Base-by-base conservation (phyloP, 345 rosid genomes). In the Punica granatum region DNA sequence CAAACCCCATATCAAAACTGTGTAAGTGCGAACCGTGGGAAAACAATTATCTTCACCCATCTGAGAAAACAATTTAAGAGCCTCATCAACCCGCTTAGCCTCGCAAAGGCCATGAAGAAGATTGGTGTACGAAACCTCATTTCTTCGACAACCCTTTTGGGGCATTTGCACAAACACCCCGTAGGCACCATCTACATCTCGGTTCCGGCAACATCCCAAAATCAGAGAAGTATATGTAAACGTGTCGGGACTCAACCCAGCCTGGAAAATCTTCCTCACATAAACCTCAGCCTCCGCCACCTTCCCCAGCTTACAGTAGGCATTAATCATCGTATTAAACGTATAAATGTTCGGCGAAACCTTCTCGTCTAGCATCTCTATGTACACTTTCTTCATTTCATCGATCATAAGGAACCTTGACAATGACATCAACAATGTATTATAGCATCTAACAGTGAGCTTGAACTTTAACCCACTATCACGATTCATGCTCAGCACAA, bases 31-130 rank as follows among this genome's bases (percentile, higher is more conserved):
- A 51, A 88, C 92, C 1, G 92, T 84, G 2, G 96, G 93, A 65
- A 60, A 18, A 68, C 96, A 88, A 44, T 73, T 72, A 36, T 88
- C 97, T 23, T 81, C 88, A 49, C 71, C 80, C 95, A 92, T 92
- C 73, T 70, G 67, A 74, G 65, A 65, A 74, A 81, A 78, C 87
- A 92, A 76, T 9, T 79, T 60, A 68, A 90, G 65, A 36, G 89
- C 98, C 68, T 88, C 90, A 76, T 87, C 90, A 21, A 92, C 65
- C 70, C 83, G 79, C 66, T 79, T 76, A 34, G 71, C 86, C 68
- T 84, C 86, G 68, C 96, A 90, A 35, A 92, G 87, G 66, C 97
- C 98, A 69, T 88, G 92, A 34, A 92, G 82, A 71, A 92, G 92
- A 58, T 76, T 77, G 8, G 86, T 86, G 74, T 90, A 92, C 0